Percentiles rank a stretch among this genome's conserved stretches.
These are phyloP conservation scores for Candida boleticola DNA, from an alignment of 805 yeast genomes.

Conservation along the genomic window DNA sequence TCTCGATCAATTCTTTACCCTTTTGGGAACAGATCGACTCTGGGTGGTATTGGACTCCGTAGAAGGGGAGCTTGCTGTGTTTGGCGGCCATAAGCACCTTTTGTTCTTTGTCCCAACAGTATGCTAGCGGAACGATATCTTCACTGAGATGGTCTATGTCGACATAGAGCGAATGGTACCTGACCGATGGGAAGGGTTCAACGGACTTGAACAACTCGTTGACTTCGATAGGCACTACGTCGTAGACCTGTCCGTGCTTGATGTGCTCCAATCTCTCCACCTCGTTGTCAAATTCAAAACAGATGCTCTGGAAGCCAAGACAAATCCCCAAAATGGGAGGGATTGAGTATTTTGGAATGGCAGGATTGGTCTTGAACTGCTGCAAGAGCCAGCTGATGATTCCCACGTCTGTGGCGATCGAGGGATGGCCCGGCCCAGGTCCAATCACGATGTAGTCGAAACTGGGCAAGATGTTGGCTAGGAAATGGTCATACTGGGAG, in stretches of 20 bases:
- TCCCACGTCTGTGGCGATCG: conserved; percentile 61
- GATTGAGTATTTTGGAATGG: conserved; percentile 16
- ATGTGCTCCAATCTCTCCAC: conserved; percentile 55
- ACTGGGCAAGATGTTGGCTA: conserved; percentile 42
- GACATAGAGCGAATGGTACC: conserved; percentile 86
- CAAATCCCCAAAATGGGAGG: conserved; percentile 89
- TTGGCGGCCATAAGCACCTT: conserved; percentile 75
- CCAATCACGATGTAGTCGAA: conserved; percentile 84
- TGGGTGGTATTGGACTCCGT: conserved; percentile 96
- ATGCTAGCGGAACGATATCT: conserved; percentile 57
- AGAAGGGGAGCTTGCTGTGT: conserved; percentile 64
- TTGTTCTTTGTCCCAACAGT: conserved; percentile 34
- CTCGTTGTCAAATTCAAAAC: conserved; percentile 56
- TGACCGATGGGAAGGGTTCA: conserved; percentile 61
- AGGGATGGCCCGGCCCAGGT: conserved; percentile 97
- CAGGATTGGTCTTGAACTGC: conserved; percentile 13
- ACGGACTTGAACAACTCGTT: conserved; percentile 20
- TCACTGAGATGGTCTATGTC: conserved; percentile 23
- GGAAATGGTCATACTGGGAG: conserved; percentile 28
- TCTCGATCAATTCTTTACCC: conserved; percentile 59
- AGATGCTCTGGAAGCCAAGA: conserved; percentile 85
- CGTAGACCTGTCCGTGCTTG: conserved; percentile 83
- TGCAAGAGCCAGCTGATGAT: conserved; percentile 59
- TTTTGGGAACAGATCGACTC: conserved; percentile 82
- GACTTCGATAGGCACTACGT: conserved; percentile 37